Percentiles rank a stretch among this genome's conserved stretches.
phyloP scores from a whole-genome alignment of 2,329 filamentous ascomycete species.

The Aspergillus melleus region DNA sequence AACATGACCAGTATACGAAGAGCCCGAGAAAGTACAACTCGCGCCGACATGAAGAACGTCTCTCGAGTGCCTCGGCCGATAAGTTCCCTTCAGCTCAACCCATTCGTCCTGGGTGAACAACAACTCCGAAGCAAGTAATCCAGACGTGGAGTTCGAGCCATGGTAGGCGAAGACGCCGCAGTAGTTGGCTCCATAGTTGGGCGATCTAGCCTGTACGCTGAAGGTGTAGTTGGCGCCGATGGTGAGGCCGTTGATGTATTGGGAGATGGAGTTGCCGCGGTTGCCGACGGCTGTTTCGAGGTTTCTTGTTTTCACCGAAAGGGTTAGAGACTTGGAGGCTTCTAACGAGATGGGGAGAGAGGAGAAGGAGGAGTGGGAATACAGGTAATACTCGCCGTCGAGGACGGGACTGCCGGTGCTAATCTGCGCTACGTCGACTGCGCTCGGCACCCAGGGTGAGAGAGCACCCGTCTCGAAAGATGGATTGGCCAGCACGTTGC shows the following conservation, averaged over 20 bases:
- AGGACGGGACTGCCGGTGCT: conserved; percentile 18
- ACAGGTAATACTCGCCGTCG: conserved; percentile 24
- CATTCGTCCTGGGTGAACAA: conserved; percentile 17
- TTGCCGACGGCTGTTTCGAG: conserved; percentile 24
- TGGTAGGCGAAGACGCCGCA: conserved; percentile 18
- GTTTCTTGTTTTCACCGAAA: conserved; percentile 5
- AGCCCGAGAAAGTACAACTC: conserved; percentile 19
- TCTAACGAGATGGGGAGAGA: background rate
- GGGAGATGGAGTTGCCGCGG: conserved; percentile 21
- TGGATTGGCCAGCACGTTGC: conserved; percentile 23
- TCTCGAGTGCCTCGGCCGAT: conserved; percentile 10
- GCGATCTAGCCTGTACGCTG: conserved; percentile 14
- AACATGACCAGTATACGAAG: conserved; percentile 15
- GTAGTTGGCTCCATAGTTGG: conserved; percentile 10
- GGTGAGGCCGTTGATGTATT: conserved; percentile 15
- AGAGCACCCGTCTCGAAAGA: conserved; percentile 24
- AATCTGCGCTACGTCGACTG: conserved; percentile 19
- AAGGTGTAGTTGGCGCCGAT: conserved; percentile 19
- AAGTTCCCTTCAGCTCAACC: conserved; percentile 18
- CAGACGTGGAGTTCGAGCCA: conserved; percentile 20
- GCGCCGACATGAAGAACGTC: conserved; percentile 19
- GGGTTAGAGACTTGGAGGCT: background rate
- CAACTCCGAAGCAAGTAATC: conserved; percentile 8
- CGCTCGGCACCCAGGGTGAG: conserved; percentile 20
- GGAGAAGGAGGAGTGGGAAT: background rate